Evolutionary conservation across 2,329 filamentous ascomycete genomes (phyloP), one percentile per base, ranked within the genome.

Genomic region (Albophoma yamanashiensis): DNA sequence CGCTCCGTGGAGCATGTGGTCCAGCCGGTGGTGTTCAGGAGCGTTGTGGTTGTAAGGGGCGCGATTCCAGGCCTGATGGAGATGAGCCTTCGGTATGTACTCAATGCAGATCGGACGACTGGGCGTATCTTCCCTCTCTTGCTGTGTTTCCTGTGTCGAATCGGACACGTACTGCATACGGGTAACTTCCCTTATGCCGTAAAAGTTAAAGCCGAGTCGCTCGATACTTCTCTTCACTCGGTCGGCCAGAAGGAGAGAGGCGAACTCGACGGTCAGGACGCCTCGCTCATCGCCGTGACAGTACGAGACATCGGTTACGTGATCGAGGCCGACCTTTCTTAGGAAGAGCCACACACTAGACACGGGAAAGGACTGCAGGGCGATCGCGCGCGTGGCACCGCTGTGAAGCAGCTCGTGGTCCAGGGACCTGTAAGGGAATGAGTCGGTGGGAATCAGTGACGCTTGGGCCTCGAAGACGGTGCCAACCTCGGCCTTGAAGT

Each of bases 331-430:
- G 1, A 69, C 42, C 1, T 22, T n/a, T 14, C 27, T 40, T 1
- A 71, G 12, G 0, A 69, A 58, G 1, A 57, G 42, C 69, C 69
- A 71, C 1, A 72, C 34, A 0, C 62, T 60, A 0, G 11, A 17
- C 1, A 27, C 25, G 0, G 68, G 69, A 4, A 72, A 68, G 1
- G 58, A 25, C 1, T 47, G 14, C 0, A 72, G 20, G 0, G 39
- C n/a, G 0, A 72, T 42, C 0, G 63, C 60, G 0, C 69, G 64
- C 0, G 65, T 62, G 12, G 47, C 58, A 0, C 56, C 45, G 1
- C 8, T 3, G 0, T 53, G n/a, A 2, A 55, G 20, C 1, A 61
- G 39, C 1, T n/a, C 4, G 14, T 38, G 12, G 36, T 63, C 59
- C 1, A 43, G 15, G 0, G 31, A 9, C 1, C 34, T 31, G 1